These are phyloP conservation scores for Fraxinus cuspidata DNA, from an alignment of 257 asterid genomes.

Conservation along the genomic window DNA sequence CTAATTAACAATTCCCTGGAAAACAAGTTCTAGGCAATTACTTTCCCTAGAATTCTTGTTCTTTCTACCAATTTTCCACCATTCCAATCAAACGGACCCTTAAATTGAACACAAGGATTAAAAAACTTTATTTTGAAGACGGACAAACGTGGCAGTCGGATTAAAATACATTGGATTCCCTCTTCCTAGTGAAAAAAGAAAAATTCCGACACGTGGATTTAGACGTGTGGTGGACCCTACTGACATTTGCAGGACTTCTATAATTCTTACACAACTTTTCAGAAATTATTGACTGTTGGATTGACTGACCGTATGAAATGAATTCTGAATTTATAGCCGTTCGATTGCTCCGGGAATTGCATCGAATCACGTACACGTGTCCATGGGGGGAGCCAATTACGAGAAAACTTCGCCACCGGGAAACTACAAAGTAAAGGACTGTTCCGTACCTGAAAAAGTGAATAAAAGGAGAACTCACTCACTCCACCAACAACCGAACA, in stretches of 20 bases:
- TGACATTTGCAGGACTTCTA: neutral
- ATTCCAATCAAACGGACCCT: too few relatives aligned
- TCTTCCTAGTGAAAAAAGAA: neutral
- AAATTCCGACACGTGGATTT: neutral
- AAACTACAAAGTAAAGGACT: too few relatives aligned
- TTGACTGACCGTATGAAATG: neutral
- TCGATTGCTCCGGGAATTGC: neutral
- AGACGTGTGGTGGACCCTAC: neutral
- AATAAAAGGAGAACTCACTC: too few relatives aligned
- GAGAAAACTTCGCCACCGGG: too few relatives aligned
- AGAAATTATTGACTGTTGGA: neutral
- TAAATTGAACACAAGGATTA: too few relatives aligned
- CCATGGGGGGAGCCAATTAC: neutral
- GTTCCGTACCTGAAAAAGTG: neutral
- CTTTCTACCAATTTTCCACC: too few relatives aligned
- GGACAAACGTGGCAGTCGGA: neutral
- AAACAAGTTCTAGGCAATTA: too few relatives aligned
- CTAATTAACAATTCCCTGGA: too few relatives aligned
- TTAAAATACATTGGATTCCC: neutral
- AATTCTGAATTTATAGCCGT: neutral
- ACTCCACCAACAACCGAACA: too few relatives aligned
- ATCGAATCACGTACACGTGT: neutral
- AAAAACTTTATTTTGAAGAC: too few relatives aligned
- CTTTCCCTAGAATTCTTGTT: too few relatives aligned
- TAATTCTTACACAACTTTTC: neutral